Conservation (phyloP, 108 stramenopile species). For the Nannochloropsis oceanica region DNA sequence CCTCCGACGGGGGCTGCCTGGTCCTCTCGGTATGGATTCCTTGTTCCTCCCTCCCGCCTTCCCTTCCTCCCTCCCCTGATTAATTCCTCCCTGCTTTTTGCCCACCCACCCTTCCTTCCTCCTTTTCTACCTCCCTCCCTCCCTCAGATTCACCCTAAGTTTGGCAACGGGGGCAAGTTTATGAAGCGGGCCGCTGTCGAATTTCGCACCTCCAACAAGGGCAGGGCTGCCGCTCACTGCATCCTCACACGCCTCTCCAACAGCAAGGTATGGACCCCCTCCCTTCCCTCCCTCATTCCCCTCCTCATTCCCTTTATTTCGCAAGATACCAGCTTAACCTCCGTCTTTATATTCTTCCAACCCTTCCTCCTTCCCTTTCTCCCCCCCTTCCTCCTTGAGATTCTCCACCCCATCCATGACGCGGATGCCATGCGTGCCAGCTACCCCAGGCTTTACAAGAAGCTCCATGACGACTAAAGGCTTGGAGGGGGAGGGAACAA, state of each 20-base stretch:
- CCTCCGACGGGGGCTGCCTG: not conserved
- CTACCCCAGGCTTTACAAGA: not conserved
- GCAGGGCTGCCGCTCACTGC: not conserved
- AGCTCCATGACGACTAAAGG: not conserved
- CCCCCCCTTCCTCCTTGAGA: not conserved
- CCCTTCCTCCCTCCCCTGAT: not conserved
- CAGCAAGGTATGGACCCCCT: not conserved
- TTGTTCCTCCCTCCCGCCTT: not conserved
- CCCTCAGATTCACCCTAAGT: not conserved
- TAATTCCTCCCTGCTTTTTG: not conserved
- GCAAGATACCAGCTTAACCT: not conserved
- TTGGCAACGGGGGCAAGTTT: not conserved
- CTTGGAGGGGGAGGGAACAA: not conserved
- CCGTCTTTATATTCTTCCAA: not conserved
- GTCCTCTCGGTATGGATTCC: not conserved
- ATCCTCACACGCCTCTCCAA: not conserved
- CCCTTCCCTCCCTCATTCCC: not conserved
- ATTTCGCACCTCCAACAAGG: not conserved
- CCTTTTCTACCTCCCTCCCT: too few relatives aligned
- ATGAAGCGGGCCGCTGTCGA: not conserved
- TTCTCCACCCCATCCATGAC: not conserved
- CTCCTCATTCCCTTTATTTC: not conserved
- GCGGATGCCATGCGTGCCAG: not conserved
- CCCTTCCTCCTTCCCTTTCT: not conserved
- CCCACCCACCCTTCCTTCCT: too few relatives aligned